Conservation (phyloP, 2,329 filamentous ascomycete species). For the Ceratocystis albifundus region DNA sequence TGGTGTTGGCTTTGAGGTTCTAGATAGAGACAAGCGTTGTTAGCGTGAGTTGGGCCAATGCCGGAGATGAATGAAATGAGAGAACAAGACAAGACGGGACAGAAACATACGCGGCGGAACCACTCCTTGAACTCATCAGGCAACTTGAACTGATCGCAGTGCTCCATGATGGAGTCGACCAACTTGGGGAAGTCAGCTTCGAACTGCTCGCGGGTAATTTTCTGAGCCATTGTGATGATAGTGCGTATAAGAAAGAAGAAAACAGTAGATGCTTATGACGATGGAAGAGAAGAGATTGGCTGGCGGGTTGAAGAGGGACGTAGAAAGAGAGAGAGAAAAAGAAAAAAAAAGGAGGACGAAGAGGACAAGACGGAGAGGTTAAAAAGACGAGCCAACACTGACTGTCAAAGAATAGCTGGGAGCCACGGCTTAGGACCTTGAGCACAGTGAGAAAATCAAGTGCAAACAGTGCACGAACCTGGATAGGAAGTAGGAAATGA, state of each 20-base stretch:
- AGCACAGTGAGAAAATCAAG: neutral
- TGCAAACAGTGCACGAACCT: neutral
- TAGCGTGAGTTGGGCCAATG: neutral
- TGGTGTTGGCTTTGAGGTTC: constrained; percentile 73
- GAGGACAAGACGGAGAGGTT: neutral
- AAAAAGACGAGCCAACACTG: neutral
- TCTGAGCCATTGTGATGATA: constrained; percentile 37
- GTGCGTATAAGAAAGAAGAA: no score
- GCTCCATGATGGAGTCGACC: constrained; percentile 65
- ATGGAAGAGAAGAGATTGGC: no score
- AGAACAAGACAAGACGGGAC: neutral
- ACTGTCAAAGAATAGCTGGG: constrained; percentile 1
- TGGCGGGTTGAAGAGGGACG: no score
- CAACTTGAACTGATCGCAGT: constrained; percentile 71
- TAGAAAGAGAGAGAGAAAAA: no score
- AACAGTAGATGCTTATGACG: no score
- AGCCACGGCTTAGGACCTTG: neutral
- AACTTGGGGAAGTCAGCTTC: constrained; percentile 82
- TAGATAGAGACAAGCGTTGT: constrained; percentile 31
- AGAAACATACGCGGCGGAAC: constrained; percentile 60
- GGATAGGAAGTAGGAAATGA: neutral
- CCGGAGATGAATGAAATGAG: neutral
- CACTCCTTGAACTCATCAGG: constrained; percentile 71
- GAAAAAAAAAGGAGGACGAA: constrained; percentile 2
- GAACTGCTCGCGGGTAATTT: constrained; percentile 72